These are phyloP conservation scores for Sporisorium scitamineum DNA, from an alignment of 1,284 basidiomycete genomes.

Conservation along the genomic window DNA sequence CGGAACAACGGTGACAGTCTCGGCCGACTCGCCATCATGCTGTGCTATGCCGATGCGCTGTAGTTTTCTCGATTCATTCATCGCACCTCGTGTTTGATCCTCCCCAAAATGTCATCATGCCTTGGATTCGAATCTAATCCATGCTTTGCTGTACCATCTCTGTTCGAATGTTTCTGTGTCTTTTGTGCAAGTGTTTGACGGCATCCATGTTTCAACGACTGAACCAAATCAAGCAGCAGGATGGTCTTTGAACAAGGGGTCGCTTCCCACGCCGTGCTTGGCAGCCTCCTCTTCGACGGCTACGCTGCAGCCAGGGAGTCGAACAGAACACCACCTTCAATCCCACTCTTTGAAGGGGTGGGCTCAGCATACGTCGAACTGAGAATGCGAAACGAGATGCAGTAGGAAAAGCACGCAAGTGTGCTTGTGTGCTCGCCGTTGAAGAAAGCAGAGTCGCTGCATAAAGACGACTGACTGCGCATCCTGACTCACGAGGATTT, in stretches of 20 bases:
- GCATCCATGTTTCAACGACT: neutral
- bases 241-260: neutral
- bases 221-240: neutral
- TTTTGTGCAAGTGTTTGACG: neutral
- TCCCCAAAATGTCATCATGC: slow-evolving; percentile 32
- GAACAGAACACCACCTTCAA: too few relatives aligned
- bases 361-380: too few relatives aligned
- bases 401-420: too few relatives aligned
- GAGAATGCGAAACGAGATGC: too few relatives aligned
- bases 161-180: neutral
- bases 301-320: too few relatives aligned
- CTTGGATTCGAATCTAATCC: slow-evolving; percentile 33
- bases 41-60: slow-evolving; percentile 31
- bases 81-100: slow-evolving; percentile 13
- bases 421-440: too few relatives aligned
- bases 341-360: too few relatives aligned
- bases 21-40: neutral
- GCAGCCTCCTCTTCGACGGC: too few relatives aligned
- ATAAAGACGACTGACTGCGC: neutral
- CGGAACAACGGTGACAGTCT: neutral
- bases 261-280: too few relatives aligned
- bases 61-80: slow-evolving; percentile 16
- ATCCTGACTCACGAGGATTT: neutral
- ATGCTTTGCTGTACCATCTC: slow-evolving; percentile 40
- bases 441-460: neutral